These are phyloP conservation scores for Cytospora schulzeri DNA, from an alignment of 2,329 filamentous ascomycete species.

Conservation along the genomic window DNA sequence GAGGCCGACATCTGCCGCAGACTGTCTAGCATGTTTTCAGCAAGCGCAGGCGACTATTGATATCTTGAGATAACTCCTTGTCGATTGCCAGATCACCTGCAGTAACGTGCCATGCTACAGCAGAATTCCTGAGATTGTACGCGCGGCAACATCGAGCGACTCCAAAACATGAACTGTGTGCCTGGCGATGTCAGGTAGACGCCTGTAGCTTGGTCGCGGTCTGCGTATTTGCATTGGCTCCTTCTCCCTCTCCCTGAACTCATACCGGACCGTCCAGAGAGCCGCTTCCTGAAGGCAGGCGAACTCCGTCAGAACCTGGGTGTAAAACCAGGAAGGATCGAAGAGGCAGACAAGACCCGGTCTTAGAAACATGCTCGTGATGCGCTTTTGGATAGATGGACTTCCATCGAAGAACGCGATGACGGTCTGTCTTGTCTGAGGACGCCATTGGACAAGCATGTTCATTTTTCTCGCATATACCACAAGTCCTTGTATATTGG, in stretches of 20 bases:
- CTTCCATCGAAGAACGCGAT: neutral
- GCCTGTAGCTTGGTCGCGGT: slow-evolving; percentile 37
- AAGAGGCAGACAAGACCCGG: neutral
- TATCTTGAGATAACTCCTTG: neutral
- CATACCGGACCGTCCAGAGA: slow-evolving; percentile 44
- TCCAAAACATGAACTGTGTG: slow-evolving; percentile 50
- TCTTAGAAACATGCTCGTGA: neutral
- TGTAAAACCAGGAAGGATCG: slow-evolving; percentile 42
- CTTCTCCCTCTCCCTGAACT: slow-evolving; percentile 39
- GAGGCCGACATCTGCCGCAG: slow-evolving; percentile 41
- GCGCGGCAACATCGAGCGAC: slow-evolving; percentile 41
- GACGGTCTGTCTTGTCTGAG: neutral
- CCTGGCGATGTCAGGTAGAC: slow-evolving; percentile 45
- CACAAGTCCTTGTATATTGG: neutral
- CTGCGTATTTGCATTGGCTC: neutral
- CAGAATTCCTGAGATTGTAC: slow-evolving; percentile 38
- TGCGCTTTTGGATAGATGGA: neutral
- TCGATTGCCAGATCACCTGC: neutral
- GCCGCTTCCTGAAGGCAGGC: slow-evolving; percentile 38
- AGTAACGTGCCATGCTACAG: slow-evolving; percentile 25
- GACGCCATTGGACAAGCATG: neutral
- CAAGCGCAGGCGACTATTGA: slow-evolving; percentile 37
- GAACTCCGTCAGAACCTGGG: slow-evolving; percentile 36
- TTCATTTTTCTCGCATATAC: slow-evolving; percentile 3
- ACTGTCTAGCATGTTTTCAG: slow-evolving; percentile 39